Base-by-base conservation (phyloP, 495 filamentous ascomycete genomes). In the Aspergillus steynii region DNA sequence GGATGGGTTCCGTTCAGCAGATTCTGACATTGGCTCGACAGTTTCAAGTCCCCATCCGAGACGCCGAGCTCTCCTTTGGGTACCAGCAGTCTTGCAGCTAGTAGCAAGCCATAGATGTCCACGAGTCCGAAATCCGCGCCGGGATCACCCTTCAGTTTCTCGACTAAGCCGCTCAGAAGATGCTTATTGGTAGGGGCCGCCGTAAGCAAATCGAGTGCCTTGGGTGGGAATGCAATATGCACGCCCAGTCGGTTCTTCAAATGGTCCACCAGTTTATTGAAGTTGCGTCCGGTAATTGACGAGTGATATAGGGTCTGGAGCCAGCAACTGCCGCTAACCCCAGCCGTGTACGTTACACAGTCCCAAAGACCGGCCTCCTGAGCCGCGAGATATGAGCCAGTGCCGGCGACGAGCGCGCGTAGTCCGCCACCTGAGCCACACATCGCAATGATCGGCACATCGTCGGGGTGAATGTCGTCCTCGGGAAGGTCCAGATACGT, bases 311-410 rank as follows among this genome's bases (percentile, higher is more conserved):
- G 80, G 2, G 91, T 82, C 72, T 97, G 93, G 32, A 97, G 77
- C 95, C 95, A 99, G 71, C 95, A 97, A 64, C 90, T 95, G 4
- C 95, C 95, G 67, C 90, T 94, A 15, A 99, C 95, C 7, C 95
- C 95, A 28, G 95, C 91, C 0, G 92, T 93, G 67, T 99, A 99
- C 0, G 93, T 99, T 0, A 89, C 83, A 71, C 93, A 97, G 70
- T 97, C 92, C 71, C 95, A 96, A 0, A 99, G 78, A 0, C 95
- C 95, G 52, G 88, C 86, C 72, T 96, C 90, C 29, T 89, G 82
- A 4, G 92, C 82, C 32, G 90, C 90, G 14, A 93, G 76, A 56
- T 91, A 90, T 1, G 91, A 96, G 12, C 93, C 90, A 0, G 91
- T 84, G 0, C 95, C 92, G 14, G 95, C 94, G 8, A 97, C 91